These are phyloP conservation scores for Cytospora mali DNA, from an alignment of 2,329 filamentous ascomycete genomes.

Conservation along the genomic window DNA sequence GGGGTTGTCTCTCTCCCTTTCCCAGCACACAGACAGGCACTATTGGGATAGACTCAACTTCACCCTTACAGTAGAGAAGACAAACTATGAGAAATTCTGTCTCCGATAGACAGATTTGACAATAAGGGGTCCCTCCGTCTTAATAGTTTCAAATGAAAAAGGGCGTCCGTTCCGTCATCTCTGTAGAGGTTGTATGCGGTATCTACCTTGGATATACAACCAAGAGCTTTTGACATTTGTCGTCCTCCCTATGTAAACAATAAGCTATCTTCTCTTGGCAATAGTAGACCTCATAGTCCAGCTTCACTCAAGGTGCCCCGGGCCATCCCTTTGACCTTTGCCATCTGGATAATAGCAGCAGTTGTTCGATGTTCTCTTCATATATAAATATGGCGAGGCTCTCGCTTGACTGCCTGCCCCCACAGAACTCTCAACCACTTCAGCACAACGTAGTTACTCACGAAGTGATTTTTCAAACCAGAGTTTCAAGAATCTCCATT, in stretches of 20 bases:
- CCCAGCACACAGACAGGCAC: not conserved
- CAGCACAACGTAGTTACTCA: not conserved
- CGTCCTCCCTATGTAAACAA: not conserved
- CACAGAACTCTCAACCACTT: not conserved
- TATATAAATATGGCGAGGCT: slow-evolving; percentile 11
- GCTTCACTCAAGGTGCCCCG: not conserved
- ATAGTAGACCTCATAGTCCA: not conserved
- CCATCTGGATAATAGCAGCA: not conserved
- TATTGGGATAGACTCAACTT: not conserved
- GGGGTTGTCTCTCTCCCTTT: not conserved
- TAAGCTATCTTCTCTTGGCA: not conserved
- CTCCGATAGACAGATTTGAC: not conserved
- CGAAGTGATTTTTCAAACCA: not conserved
- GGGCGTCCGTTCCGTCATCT: no score
- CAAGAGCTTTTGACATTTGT: not conserved
- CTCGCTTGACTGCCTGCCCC: not conserved
- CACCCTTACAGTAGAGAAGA: not conserved
- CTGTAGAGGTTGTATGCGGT: not conserved
- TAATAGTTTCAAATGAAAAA: not conserved
- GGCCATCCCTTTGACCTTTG: not conserved
- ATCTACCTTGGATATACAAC: not conserved
- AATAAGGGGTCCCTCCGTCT: not conserved
- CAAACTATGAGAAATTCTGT: not conserved
- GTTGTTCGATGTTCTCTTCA: not conserved
- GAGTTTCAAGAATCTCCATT: no score